Evolutionary conservation across 2,329 filamentous ascomycete species (phyloP), one percentile per base, ranked within the genome.

Genomic region (Colletotrichum neosansevieriae): DNA sequence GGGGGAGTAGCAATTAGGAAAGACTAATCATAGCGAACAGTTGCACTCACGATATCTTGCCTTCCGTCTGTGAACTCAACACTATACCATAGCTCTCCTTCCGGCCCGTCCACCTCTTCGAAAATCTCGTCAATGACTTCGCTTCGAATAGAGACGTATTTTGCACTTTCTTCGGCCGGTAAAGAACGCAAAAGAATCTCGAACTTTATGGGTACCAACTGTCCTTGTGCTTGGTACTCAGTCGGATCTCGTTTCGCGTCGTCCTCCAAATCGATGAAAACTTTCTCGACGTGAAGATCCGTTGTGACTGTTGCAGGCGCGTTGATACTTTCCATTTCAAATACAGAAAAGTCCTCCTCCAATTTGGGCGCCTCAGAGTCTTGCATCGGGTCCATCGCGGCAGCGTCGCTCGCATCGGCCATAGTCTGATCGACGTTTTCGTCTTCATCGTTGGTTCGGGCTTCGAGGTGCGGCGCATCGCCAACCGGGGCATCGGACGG

Each of bases 1-100:
- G n/a, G n/a, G n/a, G n/a, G n/a, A n/a, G n/a, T n/a, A n/a, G n/a
- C n/a, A n/a, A n/a, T n/a, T n/a, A 36, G 19, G 45, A 34, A 56
- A 49, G 47, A 62, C 15, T 32, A 29, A 10, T 24, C 24, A 19
- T 11, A 47, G 44, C 15, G n/a, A 29, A 54, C 15, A 67, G 29
- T n/a, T 6, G 32, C 12, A 81, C 83, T 79, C 78, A 86, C 84
- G 72, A 79, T 67, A 61, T 84, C 78, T 70, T 80, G 72, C 57
- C 79, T 77, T 24, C 83, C 84, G 71, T 86, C 84, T 34, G 80
- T 79, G 54, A 84, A 85, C 67, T 84, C 82, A 11, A 83, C 76
- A 4, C 72, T 74, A 49, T 81, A 83, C 21, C 74, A 74, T 2
- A 72, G 21, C 10, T 77, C 71, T 9, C 70, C 66, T 13, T 75